Evolutionary conservation across 2,329 filamentous ascomycete species (phyloP), one percentile per base, ranked within the genome.

Genomic region (Curvularia lunata): DNA sequence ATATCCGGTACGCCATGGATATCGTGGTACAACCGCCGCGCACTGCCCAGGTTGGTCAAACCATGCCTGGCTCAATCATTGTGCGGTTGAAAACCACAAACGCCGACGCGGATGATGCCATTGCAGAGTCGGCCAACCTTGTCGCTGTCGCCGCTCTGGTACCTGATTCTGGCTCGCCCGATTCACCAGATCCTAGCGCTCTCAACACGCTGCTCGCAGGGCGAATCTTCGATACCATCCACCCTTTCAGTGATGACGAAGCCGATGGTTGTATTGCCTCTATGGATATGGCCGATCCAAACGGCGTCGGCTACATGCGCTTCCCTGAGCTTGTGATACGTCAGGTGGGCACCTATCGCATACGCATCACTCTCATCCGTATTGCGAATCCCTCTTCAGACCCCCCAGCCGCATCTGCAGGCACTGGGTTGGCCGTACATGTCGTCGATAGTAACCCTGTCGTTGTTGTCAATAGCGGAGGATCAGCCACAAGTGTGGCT

Each of bases 1-100:
- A 74, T 13, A 74, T 74, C 19, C 60, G 64, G 21, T 77, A 76
- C 69, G 69, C 64, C 50, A 77, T 77, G 75, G 75, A 77, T 52
- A 72, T 77, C 32, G 61, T 77, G 16, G 69, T 76, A 13, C 75
- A 77, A 53, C 75, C 75, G 6, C 75, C 75, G 2, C 60, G 69
- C 28, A 74, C 62, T 40, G 74, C 72, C 49, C 69, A 67, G 42
- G 69, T 70, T 23, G 75, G 73, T 41, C 64, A 74, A 48, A 58
- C 68, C 28, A 62, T 77, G 52, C 61, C 69, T 32, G 68, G 72
- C 34, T 67, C 72, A 30, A 66, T 76, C 32, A 66, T 75, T 23
- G 73, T 75, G n/a, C 72, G 73, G 16, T 55, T 77, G 46, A 64
- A 73, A 37, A 72, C 71, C 12, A 69, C 63, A 30, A 72, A 75